Base-by-base conservation (phyloP, 2,329 filamentous ascomycete species). In the Aureobasidium leucospermi region DNA sequence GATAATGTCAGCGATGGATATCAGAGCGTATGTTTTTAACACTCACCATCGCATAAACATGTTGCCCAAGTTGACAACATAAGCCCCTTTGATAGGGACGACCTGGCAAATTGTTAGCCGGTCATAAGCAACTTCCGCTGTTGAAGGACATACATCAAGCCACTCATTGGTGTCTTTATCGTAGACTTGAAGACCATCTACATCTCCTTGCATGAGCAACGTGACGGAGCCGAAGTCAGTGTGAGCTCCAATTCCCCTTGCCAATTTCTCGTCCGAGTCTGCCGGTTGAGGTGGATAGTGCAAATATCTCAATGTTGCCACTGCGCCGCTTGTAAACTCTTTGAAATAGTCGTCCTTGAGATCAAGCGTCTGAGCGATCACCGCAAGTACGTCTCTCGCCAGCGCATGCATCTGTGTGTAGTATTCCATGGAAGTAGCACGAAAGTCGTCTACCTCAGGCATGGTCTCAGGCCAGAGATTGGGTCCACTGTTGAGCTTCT, bases 161-260 rank as follows among this genome's bases (percentile, higher is more conserved):
- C 71, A 74, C 29, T 64, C 60, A 28, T 62, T 52, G 1, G 63
- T 62, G 1, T 61, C 41, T 31, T 63, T 69, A 48, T 75, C 69
- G 19, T 69, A 63, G 0, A 75, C 73, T 53, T 75, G 70, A 11
- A 75, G 59, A 1, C 71, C 73, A 36, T 69, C 70, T 0, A 75
- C 71, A 4, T 74, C 70, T 48, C 74, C 74, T 62, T 78, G 75
- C 19, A 78, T 64, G 1, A 76, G 65, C 2, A 76, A 63, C 13
- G 75, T 76, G 3, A 77, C 67, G 31, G 69, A 71, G 3, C 74
- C 75, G 47, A 77, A 77, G 47, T 77, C 75, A 0, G 72, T 76
- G 57, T 77, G 75, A 1, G 75, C 75, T 1, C 75, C 74, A 28
- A 76, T 74, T 0, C 75, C 75, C 1, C 74, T 65, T 15, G 69